Conservation (phyloP, 371 early-diverging fungal genomes). For the Apophysomyces ossiformis region DNA sequence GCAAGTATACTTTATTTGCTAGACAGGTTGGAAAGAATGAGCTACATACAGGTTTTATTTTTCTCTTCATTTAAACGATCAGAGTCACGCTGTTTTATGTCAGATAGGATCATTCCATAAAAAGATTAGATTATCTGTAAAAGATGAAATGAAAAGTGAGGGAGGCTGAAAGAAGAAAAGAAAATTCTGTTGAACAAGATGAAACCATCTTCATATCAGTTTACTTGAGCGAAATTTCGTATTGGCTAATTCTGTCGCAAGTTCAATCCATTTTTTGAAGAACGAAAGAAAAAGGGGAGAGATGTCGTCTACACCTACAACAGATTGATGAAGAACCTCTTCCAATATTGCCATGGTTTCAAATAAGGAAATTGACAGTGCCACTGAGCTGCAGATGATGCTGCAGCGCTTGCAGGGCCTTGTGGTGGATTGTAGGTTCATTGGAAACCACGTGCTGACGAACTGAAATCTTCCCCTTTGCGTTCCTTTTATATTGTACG, state of each 20-base stretch:
- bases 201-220: too few species aligned
- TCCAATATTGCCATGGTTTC: slow-evolving; percentile 25
- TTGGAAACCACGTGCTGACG: background rate
- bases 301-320: too few species aligned
- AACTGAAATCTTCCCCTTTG: background rate
- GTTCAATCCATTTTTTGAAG: slow-evolving; percentile 1
- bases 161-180: too few species aligned
- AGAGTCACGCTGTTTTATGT: too few species aligned
- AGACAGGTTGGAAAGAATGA: too few species aligned
- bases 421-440: slow-evolving; percentile 36
- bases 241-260: slow-evolving; percentile 2
- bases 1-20: too few species aligned
- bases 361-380: slow-evolving; percentile 27
- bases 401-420: slow-evolving; percentile 37
- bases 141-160: too few species aligned
- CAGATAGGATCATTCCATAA: too few species aligned
- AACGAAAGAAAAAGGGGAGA: background rate
- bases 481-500: background rate
- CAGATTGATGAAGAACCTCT: background rate
- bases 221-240: background rate
- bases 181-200: too few species aligned
- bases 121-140: too few species aligned
- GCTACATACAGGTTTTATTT: too few species aligned
- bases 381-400: slow-evolving; percentile 42
- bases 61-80: too few species aligned